These are phyloP conservation scores for Dictyostelium brefeldianum DNA, from an alignment of 78 protist species.

Conservation along the genomic window DNA sequence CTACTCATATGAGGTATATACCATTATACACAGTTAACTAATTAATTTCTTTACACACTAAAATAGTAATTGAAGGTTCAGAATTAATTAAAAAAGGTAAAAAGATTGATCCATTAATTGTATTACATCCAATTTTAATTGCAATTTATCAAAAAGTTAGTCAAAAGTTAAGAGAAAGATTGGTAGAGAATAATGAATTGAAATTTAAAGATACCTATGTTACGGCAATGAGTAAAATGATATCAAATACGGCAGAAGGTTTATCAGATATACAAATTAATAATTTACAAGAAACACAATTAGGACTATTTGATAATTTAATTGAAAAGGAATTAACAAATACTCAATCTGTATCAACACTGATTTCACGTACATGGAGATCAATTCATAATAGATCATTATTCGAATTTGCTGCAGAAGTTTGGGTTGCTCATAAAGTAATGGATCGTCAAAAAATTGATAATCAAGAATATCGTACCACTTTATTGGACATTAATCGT, in stretches of 20 bases:
- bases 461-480: constrained; percentile 57
- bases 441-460: constrained; percentile 56
- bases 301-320: constrained; percentile 56
- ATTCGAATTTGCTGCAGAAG: constrained; percentile 79
- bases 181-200: constrained; percentile 44
- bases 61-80: constrained; percentile 56
- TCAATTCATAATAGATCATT: constrained; percentile 67
- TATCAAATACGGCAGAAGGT: constrained; percentile 56
- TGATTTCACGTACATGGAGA: constrained; percentile 45
- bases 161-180: constrained; percentile 40
- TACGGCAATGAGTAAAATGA: constrained; percentile 68
- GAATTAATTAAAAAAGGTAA: constrained; percentile 16
- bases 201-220: constrained; percentile 60
- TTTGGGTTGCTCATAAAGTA: constrained; percentile 70
- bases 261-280: constrained; percentile 75
- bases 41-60: too few relatives aligned
- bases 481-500: constrained; percentile 56
- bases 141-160: constrained; percentile 77
- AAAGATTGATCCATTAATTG: constrained; percentile 63
- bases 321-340: constrained; percentile 50
- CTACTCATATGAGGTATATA: too few relatives aligned
- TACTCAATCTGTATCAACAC: constrained; percentile 44
- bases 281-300: constrained; percentile 79
- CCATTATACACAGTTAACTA: too few relatives aligned
- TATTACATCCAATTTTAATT: constrained; percentile 68